These are phyloP conservation scores for Cicer judaicum DNA, from an alignment of 306 rosid species.

Conservation along the genomic window DNA sequence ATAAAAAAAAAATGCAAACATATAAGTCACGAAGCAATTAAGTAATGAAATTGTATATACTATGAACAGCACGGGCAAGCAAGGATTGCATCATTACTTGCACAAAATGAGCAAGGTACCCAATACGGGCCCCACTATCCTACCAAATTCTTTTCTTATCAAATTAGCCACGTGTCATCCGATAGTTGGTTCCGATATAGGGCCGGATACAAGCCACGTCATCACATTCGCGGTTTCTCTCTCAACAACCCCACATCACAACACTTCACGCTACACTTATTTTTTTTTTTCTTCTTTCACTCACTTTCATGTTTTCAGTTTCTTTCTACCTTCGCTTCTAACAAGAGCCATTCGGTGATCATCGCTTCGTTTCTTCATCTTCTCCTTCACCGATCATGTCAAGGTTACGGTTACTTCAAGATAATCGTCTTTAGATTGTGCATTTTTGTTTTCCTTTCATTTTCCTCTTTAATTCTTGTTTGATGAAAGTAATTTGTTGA, in stretches of 20 bases:
- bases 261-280: slow-evolving; percentile 29
- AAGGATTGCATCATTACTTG: not conserved
- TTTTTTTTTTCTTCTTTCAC: slow-evolving; percentile 28
- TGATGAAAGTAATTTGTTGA: slow-evolving; percentile 14
- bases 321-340: not conserved
- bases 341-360: slow-evolving; percentile 4
- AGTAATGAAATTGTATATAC: not conserved
- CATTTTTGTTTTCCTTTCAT: not conserved
- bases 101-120: slow-evolving; percentile 9
- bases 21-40: not conserved
- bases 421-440: not conserved
- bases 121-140: not conserved
- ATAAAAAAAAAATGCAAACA: too few species aligned
- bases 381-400: slow-evolving; percentile 43
- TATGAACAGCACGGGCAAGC: not conserved
- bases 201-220: slow-evolving; percentile 50
- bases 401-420: slow-evolving; percentile 26
- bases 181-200: slow-evolving; percentile 49
- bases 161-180: slow-evolving; percentile 52
- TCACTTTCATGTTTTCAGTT: slow-evolving; percentile 35
- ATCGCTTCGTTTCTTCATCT: slow-evolving; percentile 9
- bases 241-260: slow-evolving; percentile 15
- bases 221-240: slow-evolving; percentile 34
- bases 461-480: not conserved
- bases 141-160: slow-evolving; percentile 35